Conservation (phyloP, 1,139 yeast genomes). For the Candida freyschussii region DNA sequence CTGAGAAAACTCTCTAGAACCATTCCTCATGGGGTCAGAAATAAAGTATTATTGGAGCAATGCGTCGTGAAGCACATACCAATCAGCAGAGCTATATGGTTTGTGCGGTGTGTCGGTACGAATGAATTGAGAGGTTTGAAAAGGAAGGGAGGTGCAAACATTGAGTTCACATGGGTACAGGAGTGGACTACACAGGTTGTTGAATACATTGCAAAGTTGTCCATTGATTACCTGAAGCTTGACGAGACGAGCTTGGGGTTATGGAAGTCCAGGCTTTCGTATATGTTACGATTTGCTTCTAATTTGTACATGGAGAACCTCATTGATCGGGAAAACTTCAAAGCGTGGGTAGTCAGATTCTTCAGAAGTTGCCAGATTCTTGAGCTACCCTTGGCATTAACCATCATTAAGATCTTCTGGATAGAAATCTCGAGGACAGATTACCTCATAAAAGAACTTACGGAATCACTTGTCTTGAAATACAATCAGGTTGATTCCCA, state of each 20-base stretch:
- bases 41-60: conserved; percentile 66
- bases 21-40: conserved; percentile 88
- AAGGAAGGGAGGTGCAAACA: conserved; percentile 32
- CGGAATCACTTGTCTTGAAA: conserved; percentile 47
- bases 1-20: conserved; percentile 64
- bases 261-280: conserved; percentile 53
- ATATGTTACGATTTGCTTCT: conserved; percentile 54
- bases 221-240: conserved; percentile 34
- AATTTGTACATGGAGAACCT: conserved; percentile 65
- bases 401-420: conserved; percentile 70
- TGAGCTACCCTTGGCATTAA: conserved; percentile 50
- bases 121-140: conserved; percentile 71
- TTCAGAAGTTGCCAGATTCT: conserved; percentile 43
- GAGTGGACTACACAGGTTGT: conserved; percentile 87
- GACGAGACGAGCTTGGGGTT: conserved; percentile 26
- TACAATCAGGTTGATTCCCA: conserved; percentile 28
- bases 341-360: conserved; percentile 57
- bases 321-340: conserved; percentile 55
- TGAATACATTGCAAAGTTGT: conserved; percentile 51
- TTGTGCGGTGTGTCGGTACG: conserved; percentile 78
- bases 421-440: conserved; percentile 50
- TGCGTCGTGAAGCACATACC: conserved; percentile 67
- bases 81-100: conserved; percentile 77
- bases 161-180: conserved; percentile 63
- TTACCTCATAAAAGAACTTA: conserved; percentile 53